Evolutionary conservation across 2,329 filamentous ascomycete species (phyloP), one percentile per base, ranked within the genome.

Genomic region (Colletotrichum karsti): DNA sequence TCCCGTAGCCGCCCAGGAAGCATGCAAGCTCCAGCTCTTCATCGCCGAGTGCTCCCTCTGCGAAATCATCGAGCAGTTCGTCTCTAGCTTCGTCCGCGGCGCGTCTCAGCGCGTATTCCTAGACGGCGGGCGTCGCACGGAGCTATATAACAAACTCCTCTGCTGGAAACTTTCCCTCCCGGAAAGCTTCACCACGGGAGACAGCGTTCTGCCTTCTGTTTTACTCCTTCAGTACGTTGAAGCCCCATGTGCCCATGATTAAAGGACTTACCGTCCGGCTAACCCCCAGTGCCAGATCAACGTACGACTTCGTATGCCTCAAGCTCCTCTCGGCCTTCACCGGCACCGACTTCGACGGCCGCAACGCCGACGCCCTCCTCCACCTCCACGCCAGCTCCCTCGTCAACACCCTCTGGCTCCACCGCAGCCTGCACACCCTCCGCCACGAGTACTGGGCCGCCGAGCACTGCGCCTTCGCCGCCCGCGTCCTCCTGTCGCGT

Each of bases 301-400:
- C 50, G 3, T 67, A 67, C 20, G 63, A 67, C 5, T 67, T 62
- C 4, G 41, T 56, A 7, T 48, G 48, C 26, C n/a, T 67, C 9
- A 63, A 63, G 35, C 33, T 67, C 8, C 57, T 67, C 2, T 30
- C 8, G 15, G 35, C 22, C 57, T 67, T 63, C 41, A 42, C 39
- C 12, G 20, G 50, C n/a, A 33, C 18, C 20, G 39, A 35, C 51
- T 75, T 69, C 24, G 75, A 77, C 5, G 75, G 75, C 24, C 81
- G 85, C 51, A 81, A 82, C 69, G 80, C 80, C 22, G 74, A 79
- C 7, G 83, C 85, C 41, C 75, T 84, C 8, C 78, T 83, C 6
- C 78, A 80, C 13, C 83, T 83, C 7, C 71, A 74, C 37, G 65
- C 66, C 24, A 61, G 56, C 56, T 61, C 70, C 20, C 42, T 74